Base-by-base conservation (phyloP, 2,329 filamentous ascomycete species). In the Nothophaeocryptopus gaeumannii region DNA sequence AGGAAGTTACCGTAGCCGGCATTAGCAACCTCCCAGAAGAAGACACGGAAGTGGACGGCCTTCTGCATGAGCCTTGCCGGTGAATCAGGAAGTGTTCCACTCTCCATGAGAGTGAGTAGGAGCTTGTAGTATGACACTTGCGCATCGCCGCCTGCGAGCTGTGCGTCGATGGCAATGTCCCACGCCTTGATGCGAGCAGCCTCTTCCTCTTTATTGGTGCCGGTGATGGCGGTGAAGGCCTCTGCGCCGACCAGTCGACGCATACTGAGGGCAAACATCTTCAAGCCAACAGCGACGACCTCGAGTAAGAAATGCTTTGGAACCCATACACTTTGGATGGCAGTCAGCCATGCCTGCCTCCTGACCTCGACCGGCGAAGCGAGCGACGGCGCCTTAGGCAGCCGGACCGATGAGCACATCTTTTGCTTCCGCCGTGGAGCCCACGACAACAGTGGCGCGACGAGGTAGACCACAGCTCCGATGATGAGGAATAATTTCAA, bases 91-190 rank as follows among this genome's bases (percentile, higher is more conserved):
- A 96, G 76, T 0, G 91, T 96, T 16, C 86, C 85, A 1, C 91
- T 95, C 8, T 91, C 90, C 63, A 96, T 84, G 20, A 96, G 78
- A 0, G 91, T 96, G 42, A 96, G 76, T 0, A 92, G 81, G 30
- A 96, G 77, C 42, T 92, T 84, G 68, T 88, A 90, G 69, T 87
- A 90, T 75, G 86, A 95, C 60, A 96, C 87, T 67, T 95, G 88
- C 8, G 85, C 81, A 69, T 96, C 92, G 11, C 92, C 91, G 36
- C 92, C 92, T 8, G 89, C 89, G 14, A 97, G 78, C 68, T 96
- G 92, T 20, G 92, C 90, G 69, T 97, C 92, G 47, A 96, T 80
- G 11, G 91, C 91, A 63, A 96, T 96, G 31, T 86, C 81, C 92
- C 92, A 97, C 0, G 90, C 89, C 72, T 95, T 93, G 62, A 95